Conservation (phyloP, 805 yeast species). For the Ogataea methanolica region DNA sequence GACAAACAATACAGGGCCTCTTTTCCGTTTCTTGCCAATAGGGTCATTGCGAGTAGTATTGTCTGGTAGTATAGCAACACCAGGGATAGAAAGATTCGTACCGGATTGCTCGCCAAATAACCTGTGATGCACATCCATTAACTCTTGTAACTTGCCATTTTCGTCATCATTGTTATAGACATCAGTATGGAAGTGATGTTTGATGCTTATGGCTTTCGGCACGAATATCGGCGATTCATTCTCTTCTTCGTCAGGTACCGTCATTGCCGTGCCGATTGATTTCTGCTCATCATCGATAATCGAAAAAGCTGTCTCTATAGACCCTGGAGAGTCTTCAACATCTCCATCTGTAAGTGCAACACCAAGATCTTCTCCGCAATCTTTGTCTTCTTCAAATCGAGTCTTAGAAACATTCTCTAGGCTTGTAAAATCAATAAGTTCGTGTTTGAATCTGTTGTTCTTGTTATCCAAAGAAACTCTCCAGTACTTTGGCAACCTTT, state of each 20-base stretch:
- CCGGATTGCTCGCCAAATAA: too few relatives aligned
- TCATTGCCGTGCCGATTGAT: neutral
- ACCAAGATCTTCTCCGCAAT: too few relatives aligned
- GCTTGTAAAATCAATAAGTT: conserved; percentile 40
- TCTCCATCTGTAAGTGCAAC: too few relatives aligned
- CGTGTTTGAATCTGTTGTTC: conserved; percentile 12
- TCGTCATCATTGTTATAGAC: too few relatives aligned
- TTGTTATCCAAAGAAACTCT: conserved; percentile 12
- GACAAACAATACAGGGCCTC: too few relatives aligned
- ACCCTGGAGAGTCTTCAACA: neutral
- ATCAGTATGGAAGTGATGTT: neutral
- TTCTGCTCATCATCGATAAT: neutral
- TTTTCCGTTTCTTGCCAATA: too few relatives aligned
- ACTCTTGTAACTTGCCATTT: too few relatives aligned
- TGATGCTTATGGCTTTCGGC: neutral
- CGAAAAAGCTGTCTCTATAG: neutral
- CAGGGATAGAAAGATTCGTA: too few relatives aligned
- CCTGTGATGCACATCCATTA: too few relatives aligned
- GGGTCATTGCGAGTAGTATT: too few relatives aligned
- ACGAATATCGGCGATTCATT: neutral
- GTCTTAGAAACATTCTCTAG: neutral
- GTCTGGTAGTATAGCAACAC: too few relatives aligned
- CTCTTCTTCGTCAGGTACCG: neutral
- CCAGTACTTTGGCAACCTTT: conserved; percentile 18
- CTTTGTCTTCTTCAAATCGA: neutral